phyloP scores from a whole-genome alignment of 345 rosid genomes.

The Stellera chamaejasme region DNA sequence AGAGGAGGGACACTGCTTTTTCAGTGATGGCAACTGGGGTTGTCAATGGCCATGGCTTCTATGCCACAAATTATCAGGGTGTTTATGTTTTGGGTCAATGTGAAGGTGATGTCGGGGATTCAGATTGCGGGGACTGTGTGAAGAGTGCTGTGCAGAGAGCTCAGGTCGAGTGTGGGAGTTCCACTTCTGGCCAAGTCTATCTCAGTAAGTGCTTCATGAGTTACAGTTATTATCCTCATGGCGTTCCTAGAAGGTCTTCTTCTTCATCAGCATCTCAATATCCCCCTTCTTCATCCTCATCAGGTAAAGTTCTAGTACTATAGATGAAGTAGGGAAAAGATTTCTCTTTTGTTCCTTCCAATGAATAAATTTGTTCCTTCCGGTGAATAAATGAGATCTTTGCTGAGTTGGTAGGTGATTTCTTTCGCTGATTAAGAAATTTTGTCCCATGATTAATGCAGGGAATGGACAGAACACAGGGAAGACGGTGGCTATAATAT shows the following conservation, averaged over 20 bases:
- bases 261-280: conserved; percentile 29
- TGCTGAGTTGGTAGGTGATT: too few relatives aligned
- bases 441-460: conserved; percentile 16
- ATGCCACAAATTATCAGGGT: conserved; percentile 52
- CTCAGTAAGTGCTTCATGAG: conserved; percentile 86
- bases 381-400: neutral
- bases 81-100: conserved; percentile 82
- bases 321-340: conserved; percentile 3
- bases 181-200: conserved; percentile 78
- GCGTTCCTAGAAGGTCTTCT: conserved; percentile 53
- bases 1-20: conserved; percentile 78
- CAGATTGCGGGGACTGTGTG: conserved; percentile 81
- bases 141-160: conserved; percentile 71
- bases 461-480: conserved; percentile 65
- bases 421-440: neutral
- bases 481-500: conserved; percentile 92
- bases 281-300: conserved; percentile 36
- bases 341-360: neutral
- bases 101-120: conserved; percentile 91
- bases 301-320: conserved; percentile 19
- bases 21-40: conserved; percentile 63
- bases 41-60: conserved; percentile 66
- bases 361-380: neutral
- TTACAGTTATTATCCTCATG: conserved; percentile 75
- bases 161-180: conserved; percentile 89